phyloP scores from a whole-genome alignment of 73 alveolate genomes.

The Paramecium bursaria region DNA sequence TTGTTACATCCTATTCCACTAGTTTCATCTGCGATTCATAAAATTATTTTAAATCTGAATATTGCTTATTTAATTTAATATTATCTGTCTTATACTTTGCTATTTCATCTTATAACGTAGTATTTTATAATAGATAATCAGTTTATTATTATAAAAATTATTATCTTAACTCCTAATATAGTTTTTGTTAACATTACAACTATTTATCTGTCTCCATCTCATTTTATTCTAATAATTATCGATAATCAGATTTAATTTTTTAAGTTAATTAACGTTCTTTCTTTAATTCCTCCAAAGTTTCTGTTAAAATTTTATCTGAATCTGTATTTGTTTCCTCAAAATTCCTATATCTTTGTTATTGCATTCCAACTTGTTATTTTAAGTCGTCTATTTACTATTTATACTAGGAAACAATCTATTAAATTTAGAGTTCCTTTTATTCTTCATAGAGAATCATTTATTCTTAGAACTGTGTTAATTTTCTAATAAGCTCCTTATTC shows the following conservation, averaged over 20 bases:
- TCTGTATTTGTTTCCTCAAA: constrained; percentile 8
- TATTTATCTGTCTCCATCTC: constrained; percentile 8
- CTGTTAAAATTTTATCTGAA: neutral
- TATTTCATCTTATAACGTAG: constrained; percentile 8
- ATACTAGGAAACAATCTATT: neutral
- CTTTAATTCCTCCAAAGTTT: constrained; percentile 24
- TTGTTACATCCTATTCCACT: constrained; percentile 23
- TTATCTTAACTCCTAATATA: constrained; percentile 17
- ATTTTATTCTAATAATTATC: constrained; percentile 22
- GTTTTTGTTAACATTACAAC: constrained; percentile 23
- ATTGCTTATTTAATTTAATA: neutral
- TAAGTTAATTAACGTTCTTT: neutral
- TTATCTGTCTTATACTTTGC: neutral
- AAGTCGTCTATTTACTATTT: constrained; percentile 1
- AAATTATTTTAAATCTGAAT: constrained; percentile 22
- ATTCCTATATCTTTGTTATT: constrained; percentile 22
- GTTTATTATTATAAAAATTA: neutral
- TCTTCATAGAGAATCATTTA: neutral
- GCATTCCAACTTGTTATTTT: neutral
- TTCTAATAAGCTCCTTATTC: neutral
- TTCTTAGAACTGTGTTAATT: constrained; percentile 7
- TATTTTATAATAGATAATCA: neutral
- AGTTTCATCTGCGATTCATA: constrained; percentile 15
- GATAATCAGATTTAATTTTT: constrained; percentile 12
- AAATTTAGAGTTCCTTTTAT: constrained; percentile 3